phyloP scores from a whole-genome alignment of 768 basidiomycete species.

The Kwoniella newhampshirensis region DNA sequence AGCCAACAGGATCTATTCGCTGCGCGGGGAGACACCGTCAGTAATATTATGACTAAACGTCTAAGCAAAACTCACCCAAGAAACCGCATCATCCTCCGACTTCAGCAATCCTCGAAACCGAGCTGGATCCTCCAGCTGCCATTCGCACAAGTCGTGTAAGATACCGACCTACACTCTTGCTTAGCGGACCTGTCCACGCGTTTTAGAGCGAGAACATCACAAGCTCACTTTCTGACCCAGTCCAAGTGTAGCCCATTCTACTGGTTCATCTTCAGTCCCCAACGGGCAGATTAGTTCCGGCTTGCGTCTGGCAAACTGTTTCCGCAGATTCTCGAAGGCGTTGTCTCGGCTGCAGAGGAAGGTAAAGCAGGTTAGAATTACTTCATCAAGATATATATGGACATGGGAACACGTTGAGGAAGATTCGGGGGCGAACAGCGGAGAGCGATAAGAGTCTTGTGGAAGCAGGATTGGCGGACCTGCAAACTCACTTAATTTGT shows the following conservation, averaged over 20 bases:
- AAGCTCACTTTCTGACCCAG: conserved; percentile 42
- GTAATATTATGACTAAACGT: conserved; percentile 1
- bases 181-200: too few relatives aligned
- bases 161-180: conserved; percentile 38
- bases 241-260: conserved; percentile 48
- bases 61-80: conserved; percentile 36
- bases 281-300: conserved; percentile 29
- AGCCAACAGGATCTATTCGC: conserved; percentile 54
- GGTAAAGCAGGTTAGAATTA: background rate
- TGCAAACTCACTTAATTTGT: conserved; percentile 44
- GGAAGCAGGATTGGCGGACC: background rate
- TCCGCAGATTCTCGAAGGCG: conserved; percentile 43
- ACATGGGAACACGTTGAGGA: too few relatives aligned
- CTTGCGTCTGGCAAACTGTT: conserved; percentile 42
- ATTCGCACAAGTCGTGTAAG: conserved; percentile 53
- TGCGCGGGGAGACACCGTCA: conserved; percentile 14
- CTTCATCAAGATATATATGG: too few relatives aligned
- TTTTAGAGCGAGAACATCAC: too few relatives aligned
- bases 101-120: conserved; percentile 50
- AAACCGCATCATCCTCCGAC: conserved; percentile 45
- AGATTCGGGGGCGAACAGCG: background rate
- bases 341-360: conserved; percentile 37
- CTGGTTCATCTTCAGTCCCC: conserved; percentile 40
- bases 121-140: conserved; percentile 51
- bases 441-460: background rate